Evolutionary conservation across 768 basidiomycete species (phyloP), one percentile per base, ranked within the genome.

Genomic region (Suillus discolor): DNA sequence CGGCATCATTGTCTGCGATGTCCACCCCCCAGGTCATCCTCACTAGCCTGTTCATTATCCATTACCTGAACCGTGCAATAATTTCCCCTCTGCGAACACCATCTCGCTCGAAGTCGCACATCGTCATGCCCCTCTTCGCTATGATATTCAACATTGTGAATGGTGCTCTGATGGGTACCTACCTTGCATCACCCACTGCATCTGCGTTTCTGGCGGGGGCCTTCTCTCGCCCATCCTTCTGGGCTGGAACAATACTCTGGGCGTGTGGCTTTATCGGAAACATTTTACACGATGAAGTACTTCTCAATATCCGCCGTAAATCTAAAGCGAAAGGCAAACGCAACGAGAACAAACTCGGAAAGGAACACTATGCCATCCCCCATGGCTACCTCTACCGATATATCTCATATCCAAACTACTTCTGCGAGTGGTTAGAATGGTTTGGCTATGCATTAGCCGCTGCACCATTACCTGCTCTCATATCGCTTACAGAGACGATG

Each of bases 351-450:
- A 68, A 66, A 54, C 65, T 73, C 25, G 66, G 67, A 28, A 76
- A 74, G 49, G 85, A 87, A 59, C 82, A 92, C 76, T 94, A 94
- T 73, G 88, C 89, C 5, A 89, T 96, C 66, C 95, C 97, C 0
- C 84, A 89, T 61, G 93, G 92, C 0, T 84, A 87, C 25, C 79
- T 97, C 20, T 97, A 91, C 81, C 71, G 75, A 51, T 89, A 86
- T 72, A 81, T 98, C 71, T 94, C 94, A 7, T 97, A 89, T 79
- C 97, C 97, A 12, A 95, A 97, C 76, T 99, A 98, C 79, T 79
- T 94, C 23, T 94, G 90, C 78, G 97, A 98, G 74, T 99, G 97
- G 97, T 65, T 91, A 63, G 97, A 99, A 78, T 99, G 96, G 96
- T 69, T 87, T 12, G 94, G 92, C 9, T 98, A 90, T 75, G 91